These are phyloP conservation scores for Lagenaria siceraria DNA, from an alignment of 306 rosid genomes.

Conservation along the genomic window DNA sequence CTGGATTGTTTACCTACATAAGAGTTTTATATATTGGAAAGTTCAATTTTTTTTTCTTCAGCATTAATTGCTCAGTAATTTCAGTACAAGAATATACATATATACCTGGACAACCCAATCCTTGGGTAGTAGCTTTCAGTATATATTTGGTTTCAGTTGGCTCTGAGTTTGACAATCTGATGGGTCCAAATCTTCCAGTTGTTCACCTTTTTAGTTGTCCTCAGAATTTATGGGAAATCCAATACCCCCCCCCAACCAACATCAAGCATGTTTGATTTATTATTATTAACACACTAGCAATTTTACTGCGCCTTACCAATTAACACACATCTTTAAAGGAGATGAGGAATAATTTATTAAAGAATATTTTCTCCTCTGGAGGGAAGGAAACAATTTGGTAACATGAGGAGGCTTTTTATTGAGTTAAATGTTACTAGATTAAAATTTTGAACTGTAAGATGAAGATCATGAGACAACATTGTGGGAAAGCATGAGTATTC, in stretches of 20 bases:
- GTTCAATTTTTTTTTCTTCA: neutral
- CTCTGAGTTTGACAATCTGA: neutral
- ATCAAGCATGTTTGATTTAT: neutral
- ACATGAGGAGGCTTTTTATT: neutral
- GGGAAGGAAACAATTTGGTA: too few relatives aligned
- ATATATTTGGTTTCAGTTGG: neutral
- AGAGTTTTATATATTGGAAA: neutral
- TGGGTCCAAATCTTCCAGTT: neutral
- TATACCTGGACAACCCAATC: neutral
- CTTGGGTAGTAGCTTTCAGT: neutral
- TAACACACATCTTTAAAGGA: neutral
- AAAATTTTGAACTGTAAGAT: neutral
- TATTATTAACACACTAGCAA: neutral
- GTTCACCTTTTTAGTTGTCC: neutral
- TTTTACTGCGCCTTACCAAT: neutral
- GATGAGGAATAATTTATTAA: neutral
- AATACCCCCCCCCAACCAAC: neutral
- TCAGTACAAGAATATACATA: neutral
- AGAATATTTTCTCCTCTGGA: neutral
- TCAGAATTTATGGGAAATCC: neutral
- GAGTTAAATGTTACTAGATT: neutral
- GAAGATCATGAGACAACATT: neutral
- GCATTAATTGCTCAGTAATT: neutral
- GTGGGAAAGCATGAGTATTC: conserved; percentile 13
- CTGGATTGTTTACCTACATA: neutral